Base-by-base conservation (phyloP, 202 grass and related monocot genomes). In the Musa balbisiana region DNA sequence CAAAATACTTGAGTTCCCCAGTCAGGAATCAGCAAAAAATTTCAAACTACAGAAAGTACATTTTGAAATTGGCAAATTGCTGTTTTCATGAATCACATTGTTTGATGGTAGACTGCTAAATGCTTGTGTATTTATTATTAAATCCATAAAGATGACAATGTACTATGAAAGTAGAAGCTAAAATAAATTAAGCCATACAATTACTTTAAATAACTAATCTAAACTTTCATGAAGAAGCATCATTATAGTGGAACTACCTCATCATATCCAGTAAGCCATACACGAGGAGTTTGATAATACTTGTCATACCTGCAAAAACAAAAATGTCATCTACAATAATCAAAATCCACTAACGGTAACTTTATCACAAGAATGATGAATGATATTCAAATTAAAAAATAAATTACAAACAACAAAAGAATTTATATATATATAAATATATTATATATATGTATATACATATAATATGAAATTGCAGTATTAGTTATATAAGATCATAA, bases 231-330 rank as follows among this genome's bases (percentile, higher is more conserved):
- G 56, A 8, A 76, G 49, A 85, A 77, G 62, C 26, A 67, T 1
- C n/a, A 82, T 13, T 25, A 1, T 22, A 76, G 3, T 9, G 60
- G 49, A 52, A 59, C 22, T 80, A 98, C 94, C 94, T 98, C 94
- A 73, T 98, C 94, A 83, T 98, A 98, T 84, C 94, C 94, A 2
- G 91, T 98, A 79, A 98, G 91, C 94, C 90, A 98, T 11, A 98
- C 88, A 54, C 91, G 90, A 79, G 94, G 94, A 72, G 94, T 98
- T 88, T 93, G 91, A 68, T 86, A 88, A 84, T 93, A 98, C 67
- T 91, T 98, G 69, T 93, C 94, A 86, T 93, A 98, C 83, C 94
- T 98, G 81, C 51, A 89, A 73, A 49, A 66, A 53, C 79, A 86
- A 68, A 20, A 2, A 52, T 19, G 10, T 62, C 52, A 10, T 10